Percentiles rank a stretch among this genome's conserved stretches.
Evolutionary conservation across 345 rosid genomes (phyloP).

Genomic region (Gossypium turneri): DNA sequence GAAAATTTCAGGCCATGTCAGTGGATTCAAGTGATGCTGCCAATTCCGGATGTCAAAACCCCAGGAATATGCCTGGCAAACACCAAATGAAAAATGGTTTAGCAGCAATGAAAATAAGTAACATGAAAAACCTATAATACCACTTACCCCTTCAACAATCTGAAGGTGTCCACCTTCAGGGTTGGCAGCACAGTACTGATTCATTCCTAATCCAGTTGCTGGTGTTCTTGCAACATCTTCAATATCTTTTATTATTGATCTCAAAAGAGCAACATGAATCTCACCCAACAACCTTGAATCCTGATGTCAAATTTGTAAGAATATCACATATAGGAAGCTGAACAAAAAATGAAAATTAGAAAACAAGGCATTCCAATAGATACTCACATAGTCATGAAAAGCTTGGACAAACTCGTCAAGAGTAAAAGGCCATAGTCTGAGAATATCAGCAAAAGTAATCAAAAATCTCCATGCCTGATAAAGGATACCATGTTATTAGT

Average conservation of each 20-base stretch:
- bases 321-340: slow-evolving; percentile 16
- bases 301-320: slow-evolving; percentile 38
- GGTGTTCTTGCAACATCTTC: slow-evolving; percentile 97
- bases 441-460: slow-evolving; percentile 82
- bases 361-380: neutral
- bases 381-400: slow-evolving; percentile 89
- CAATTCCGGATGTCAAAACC: slow-evolving; percentile 95
- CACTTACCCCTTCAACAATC: slow-evolving; percentile 90
- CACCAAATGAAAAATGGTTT: slow-evolving; percentile 9
- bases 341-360: slow-evolving; percentile 13
- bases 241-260: slow-evolving; percentile 73
- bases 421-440: slow-evolving; percentile 98
- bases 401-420: slow-evolving; percentile 96
- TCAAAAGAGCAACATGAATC: slow-evolving; percentile 81
- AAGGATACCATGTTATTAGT: slow-evolving; percentile 19
- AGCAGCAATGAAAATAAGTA: slow-evolving; percentile 20
- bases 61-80: slow-evolving; percentile 86
- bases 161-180: slow-evolving; percentile 99
- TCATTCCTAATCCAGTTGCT: slow-evolving; percentile 66
- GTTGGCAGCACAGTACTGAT: slow-evolving; percentile 71
- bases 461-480: slow-evolving; percentile 95
- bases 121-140: neutral
- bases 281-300: slow-evolving; percentile 96
- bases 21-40: slow-evolving; percentile 78
- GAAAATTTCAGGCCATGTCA: slow-evolving; percentile 96